Percentiles rank a stretch among this genome's conserved stretches.
phyloP scores from a whole-genome alignment of 225 moss, liverwort and hornwort genomes.

The Pseudoscleropodium purum region DNA sequence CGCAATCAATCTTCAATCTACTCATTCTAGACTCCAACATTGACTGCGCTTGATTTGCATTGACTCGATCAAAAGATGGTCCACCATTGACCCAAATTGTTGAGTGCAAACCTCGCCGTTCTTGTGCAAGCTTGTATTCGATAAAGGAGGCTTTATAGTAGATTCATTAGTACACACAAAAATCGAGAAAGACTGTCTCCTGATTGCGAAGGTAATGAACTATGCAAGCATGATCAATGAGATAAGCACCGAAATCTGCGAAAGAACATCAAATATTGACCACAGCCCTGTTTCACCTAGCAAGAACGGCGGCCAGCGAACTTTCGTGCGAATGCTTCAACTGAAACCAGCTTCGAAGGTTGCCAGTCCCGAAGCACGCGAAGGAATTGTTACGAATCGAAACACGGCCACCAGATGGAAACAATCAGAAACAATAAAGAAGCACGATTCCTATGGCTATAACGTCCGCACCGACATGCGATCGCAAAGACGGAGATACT shows the following conservation, averaged over 20 bases:
- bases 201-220: neutral
- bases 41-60: neutral
- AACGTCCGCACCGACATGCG: neutral
- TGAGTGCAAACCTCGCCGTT: neutral
- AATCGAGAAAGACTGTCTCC: neutral
- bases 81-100: neutral
- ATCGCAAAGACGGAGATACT: neutral
- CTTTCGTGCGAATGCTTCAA: neutral
- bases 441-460: neutral
- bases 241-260: neutral
- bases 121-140: neutral
- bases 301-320: neutral
- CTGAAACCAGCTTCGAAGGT: neutral
- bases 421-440: neutral
- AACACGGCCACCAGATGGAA: neutral
- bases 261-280: neutral
- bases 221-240: neutral
- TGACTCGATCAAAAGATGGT: slow-evolving; percentile 6
- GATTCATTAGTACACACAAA: neutral
- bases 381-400: neutral
- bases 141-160: neutral
- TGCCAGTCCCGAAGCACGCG: neutral
- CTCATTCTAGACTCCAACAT: neutral
- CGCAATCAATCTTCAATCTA: neutral
- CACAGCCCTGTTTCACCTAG: neutral